Evolutionary conservation across 2,329 filamentous ascomycete genomes (phyloP), one percentile per base, ranked within the genome.

Genomic region (Alternaria tenuissima): DNA sequence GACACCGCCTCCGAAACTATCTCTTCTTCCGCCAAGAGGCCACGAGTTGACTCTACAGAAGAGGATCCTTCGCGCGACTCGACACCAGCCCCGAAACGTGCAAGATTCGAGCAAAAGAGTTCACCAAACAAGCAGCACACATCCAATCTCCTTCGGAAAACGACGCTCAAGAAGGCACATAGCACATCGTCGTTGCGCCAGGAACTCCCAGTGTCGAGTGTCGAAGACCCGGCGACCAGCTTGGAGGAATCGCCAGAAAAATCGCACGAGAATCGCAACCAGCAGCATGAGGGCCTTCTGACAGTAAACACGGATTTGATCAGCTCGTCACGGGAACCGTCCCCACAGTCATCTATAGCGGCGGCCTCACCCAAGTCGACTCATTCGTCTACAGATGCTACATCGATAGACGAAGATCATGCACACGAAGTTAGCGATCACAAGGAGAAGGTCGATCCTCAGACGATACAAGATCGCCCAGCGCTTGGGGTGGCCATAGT

Each of bases 381-480:
- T 20, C 70, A 74, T 16, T 77, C 76, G 7, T 49, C 46, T 49
- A 79, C 77, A 3, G 77, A 78, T 30, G 77, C 76, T 6, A 79
- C 77, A 5, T 79, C 77, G 1, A 68, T 78, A 7, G 77, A 79
- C 39, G 77, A 76, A 36, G 76, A 79, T 7, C 61, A 65, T 20
- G 38, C 59, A 0, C 54, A 52, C 14, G 57, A 65, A 12, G 54
- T 58, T 8, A 55, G 59, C 7, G 55, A 53, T 6, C 34, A 59
- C 3, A 70, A 71, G 47, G 55, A 70, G 12, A 72, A 75, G 14
- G 66, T 74, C 26, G 64, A 73, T 42, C 57, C 70, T 8, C 61
- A 66, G 18, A 61, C 59, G 8, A 63, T 73, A 16, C 65, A 65
- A 46, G 60, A 66, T 16, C 67, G 65, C 20, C 69, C 72, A 11